These are phyloP conservation scores for Torrubiella hemipterigena DNA, from an alignment of 2,329 filamentous ascomycete species.

Conservation along the genomic window DNA sequence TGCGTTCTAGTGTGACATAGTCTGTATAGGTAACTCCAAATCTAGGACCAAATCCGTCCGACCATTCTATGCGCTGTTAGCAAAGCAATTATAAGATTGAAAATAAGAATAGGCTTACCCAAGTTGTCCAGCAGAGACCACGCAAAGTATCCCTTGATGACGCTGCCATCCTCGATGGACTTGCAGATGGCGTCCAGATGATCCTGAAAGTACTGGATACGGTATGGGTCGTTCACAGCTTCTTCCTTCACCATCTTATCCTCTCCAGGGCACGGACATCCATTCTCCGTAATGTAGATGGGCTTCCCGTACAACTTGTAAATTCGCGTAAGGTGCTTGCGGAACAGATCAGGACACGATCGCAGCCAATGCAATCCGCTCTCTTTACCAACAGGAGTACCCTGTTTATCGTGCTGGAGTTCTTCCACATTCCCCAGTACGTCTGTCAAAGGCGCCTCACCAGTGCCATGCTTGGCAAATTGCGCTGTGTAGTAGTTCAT, in stretches of 20 bases:
- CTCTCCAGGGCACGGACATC: constrained; percentile 22
- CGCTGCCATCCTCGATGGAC: constrained; percentile 13
- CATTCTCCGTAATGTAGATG: constrained; percentile 19
- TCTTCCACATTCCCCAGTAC: constrained; percentile 21
- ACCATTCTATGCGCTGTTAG: constrained; percentile 16
- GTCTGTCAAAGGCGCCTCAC: constrained; percentile 15
- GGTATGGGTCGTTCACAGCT: constrained; percentile 22
- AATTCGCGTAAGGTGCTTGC: constrained; percentile 16
- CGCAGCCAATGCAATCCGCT: constrained; percentile 22
- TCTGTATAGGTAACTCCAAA: constrained; percentile 26
- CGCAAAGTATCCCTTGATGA: constrained; percentile 19
- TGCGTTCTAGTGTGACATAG: constrained; percentile 22
- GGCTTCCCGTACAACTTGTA: constrained; percentile 14
- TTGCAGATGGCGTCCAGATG: constrained; percentile 23
- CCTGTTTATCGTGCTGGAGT: constrained; percentile 17
- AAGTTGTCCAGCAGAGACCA: constrained; percentile 24
- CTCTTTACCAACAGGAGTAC: constrained; percentile 15
- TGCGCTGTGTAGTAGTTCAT: constrained; percentile 29
- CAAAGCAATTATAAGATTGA: background rate
- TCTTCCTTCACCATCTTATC: constrained; percentile 20
- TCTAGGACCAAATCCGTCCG: constrained; percentile 23
- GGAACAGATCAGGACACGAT: constrained; percentile 15
- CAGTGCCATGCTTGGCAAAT: constrained; percentile 16
- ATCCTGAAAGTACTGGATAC: constrained; percentile 22
- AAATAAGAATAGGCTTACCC: constrained; percentile 13